Conservation (phyloP, 2,329 filamentous ascomycete genomes). For the Penicillium hordei region DNA sequence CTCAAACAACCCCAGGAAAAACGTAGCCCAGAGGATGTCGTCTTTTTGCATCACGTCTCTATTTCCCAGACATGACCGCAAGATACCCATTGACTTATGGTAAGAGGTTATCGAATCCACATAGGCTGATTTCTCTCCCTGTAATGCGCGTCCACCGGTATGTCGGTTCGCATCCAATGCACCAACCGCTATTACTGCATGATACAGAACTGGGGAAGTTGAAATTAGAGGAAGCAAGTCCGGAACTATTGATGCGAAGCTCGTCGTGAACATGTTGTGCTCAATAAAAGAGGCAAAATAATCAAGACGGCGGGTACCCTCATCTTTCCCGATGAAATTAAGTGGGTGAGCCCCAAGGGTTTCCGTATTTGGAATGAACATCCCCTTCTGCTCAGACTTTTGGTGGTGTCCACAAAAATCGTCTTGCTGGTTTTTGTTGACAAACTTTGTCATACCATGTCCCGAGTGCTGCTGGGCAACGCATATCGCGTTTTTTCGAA, state of each 20-base stretch:
- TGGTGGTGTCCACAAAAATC: background rate
- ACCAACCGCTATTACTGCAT: background rate
- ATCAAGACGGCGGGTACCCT: background rate
- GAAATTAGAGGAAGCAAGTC: background rate
- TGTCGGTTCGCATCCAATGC: background rate
- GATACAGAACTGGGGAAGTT: background rate
- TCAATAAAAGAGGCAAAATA: background rate
- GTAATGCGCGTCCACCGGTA: background rate
- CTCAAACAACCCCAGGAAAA: background rate
- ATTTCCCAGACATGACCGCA: background rate
- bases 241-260: background rate
- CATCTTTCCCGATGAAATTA: background rate
- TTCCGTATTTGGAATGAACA: background rate
- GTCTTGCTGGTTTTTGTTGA: background rate
- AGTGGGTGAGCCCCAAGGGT: background rate
- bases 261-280: conserved; percentile 1
- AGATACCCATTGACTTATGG: background rate
- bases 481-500: background rate
- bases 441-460: background rate
- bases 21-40: background rate
- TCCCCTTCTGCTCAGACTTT: background rate
- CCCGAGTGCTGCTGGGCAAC: conserved; percentile 1
- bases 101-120: background rate
- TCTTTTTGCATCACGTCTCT: background rate
- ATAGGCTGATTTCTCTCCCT: background rate